Percentiles rank a stretch among this genome's conserved stretches.
These are phyloP conservation scores for Carex arenaria DNA, from an alignment of 202 grass and related monocot genomes.

Conservation along the genomic window DNA sequence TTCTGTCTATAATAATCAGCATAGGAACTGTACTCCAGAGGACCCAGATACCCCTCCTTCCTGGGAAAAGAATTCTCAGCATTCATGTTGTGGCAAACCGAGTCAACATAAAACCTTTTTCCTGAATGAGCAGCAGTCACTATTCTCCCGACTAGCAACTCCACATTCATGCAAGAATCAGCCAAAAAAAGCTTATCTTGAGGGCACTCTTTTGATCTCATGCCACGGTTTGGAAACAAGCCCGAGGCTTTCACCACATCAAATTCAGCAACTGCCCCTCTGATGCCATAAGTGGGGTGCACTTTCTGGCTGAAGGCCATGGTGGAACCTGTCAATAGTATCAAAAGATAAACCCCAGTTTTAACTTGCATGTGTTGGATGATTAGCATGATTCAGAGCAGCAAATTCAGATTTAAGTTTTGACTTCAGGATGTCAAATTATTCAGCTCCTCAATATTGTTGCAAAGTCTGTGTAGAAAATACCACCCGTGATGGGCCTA, in stretches of 20 bases:
- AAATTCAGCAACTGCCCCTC: conserved; percentile 89
- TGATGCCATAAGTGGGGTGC: conserved; percentile 95
- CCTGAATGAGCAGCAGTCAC: conserved; percentile 96
- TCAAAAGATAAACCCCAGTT: not conserved
- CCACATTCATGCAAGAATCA: conserved; percentile 77
- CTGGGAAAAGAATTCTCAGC: conserved; percentile 98
- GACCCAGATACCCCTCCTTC: conserved; percentile 92
- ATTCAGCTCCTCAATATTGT: not conserved
- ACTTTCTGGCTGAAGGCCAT: conserved; percentile 73
- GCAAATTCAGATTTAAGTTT: not conserved
- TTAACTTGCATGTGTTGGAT: not conserved
- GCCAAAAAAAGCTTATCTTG: conserved; percentile 71
- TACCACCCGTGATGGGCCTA: not conserved
- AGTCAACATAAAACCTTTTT: conserved; percentile 97
- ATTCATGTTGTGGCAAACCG: conserved; percentile 80
- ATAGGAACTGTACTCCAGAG: conserved; percentile 89
- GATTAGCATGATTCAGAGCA: not conserved
- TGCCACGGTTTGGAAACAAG: conserved; percentile 66
- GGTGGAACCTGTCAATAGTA: conserved; percentile 8
- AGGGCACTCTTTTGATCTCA: conserved; percentile 28
- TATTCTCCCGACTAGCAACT: conserved; percentile 85
- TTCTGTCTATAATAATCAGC: conserved; percentile 98
- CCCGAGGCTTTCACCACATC: conserved; percentile 99
- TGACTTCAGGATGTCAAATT: not conserved
- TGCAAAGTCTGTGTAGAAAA: not conserved